Conservation (phyloP, 2,329 filamentous ascomycete genomes). For the Penicillium oxalicum region DNA sequence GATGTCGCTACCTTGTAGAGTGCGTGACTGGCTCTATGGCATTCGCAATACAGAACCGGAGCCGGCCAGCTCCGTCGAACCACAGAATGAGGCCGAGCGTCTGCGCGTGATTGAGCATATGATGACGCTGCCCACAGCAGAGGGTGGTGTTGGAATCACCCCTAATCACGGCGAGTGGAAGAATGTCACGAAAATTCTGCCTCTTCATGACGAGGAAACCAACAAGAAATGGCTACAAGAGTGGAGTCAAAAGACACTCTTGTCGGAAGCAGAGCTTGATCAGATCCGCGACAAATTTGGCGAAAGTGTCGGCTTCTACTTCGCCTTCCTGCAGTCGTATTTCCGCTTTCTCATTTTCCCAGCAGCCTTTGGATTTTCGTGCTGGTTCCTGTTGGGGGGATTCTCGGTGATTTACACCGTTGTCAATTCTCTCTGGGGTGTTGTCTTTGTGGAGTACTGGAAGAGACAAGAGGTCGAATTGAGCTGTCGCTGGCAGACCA, state of each 20-base stretch:
- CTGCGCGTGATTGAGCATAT: constrained; percentile 81
- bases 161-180: constrained; percentile 66
- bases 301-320: constrained; percentile 79
- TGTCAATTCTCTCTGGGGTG: constrained; percentile 74
- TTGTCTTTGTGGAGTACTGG: constrained; percentile 93
- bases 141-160: constrained; percentile 74
- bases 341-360: constrained; percentile 81
- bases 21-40: constrained; percentile 93
- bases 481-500: constrained; percentile 83
- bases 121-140: constrained; percentile 65
- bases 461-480: constrained; percentile 88
- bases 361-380: constrained; percentile 68
- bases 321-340: constrained; percentile 91
- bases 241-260: constrained; percentile 54
- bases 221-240: constrained; percentile 73
- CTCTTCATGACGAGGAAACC: constrained; percentile 70
- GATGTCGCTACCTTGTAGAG: constrained; percentile 43
- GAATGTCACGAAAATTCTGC: constrained; percentile 68
- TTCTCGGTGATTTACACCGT: constrained; percentile 81
- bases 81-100: constrained; percentile 81
- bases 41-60: constrained; percentile 73
- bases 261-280: constrained; percentile 60
- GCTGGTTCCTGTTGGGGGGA: constrained; percentile 75
- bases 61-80: constrained; percentile 65
- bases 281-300: constrained; percentile 73